Evolutionary conservation across 441 rosid genomes (phyloP).

Genomic region (Corymbia citriodora): DNA sequence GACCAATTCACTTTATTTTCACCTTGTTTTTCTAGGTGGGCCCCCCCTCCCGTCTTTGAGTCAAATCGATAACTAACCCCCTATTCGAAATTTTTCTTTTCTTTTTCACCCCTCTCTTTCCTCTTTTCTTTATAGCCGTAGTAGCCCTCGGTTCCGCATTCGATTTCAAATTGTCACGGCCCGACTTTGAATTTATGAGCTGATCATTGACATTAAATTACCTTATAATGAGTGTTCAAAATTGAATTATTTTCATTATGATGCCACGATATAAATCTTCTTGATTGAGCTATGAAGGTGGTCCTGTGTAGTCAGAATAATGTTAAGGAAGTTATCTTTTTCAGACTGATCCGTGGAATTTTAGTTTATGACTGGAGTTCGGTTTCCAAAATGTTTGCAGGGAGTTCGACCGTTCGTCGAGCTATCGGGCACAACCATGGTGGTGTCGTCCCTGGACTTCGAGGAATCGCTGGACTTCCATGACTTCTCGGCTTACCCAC

Average conservation of each 20-base stretch:
- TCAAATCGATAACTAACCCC: constrained; percentile 18
- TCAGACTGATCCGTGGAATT: not conserved
- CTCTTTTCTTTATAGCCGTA: not conserved
- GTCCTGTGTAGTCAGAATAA: not conserved
- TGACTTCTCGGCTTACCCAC: constrained; percentile 57
- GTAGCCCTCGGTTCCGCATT: not conserved
- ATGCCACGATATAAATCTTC: not conserved
- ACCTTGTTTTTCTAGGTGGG: not conserved
- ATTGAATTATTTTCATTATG: not conserved
- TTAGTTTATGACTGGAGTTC: not conserved
- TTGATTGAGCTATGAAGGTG: not conserved
- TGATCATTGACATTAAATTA: not conserved
- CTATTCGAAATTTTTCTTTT: not conserved
- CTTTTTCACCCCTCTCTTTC: not conserved
- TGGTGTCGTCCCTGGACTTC: constrained; percentile 67
- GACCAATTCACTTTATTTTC: not conserved
- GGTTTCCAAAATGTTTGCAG: constrained; percentile 23
- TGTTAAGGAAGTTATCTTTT: not conserved
- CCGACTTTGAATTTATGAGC: not conserved
- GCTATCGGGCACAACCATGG: constrained; percentile 52
- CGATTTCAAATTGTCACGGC: not conserved
- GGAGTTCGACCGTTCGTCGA: constrained; percentile 91
- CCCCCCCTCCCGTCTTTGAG: not conserved
- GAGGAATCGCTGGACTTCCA: constrained; percentile 57
- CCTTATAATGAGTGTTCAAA: not conserved